Evolutionary conservation across 1,284 basidiomycete species (phyloP).

Genomic region (Malassezia vespertilionis): DNA sequence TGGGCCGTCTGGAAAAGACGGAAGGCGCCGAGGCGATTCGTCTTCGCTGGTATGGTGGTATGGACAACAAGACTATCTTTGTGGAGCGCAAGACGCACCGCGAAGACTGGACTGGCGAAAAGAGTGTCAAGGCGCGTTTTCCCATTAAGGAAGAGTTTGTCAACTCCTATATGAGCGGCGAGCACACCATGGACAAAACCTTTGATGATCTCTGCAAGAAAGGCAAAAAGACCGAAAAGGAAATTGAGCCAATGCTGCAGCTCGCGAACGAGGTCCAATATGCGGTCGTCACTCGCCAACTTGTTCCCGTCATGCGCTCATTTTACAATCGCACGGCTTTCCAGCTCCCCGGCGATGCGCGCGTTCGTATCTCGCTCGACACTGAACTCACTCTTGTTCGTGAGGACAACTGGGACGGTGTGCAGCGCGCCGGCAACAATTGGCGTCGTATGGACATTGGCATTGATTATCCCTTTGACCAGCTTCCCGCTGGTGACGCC

Average conservation of each 20-base stretch:
- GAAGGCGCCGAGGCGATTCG: slow-evolving; percentile 96
- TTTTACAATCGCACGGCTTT: slow-evolving; percentile 99
- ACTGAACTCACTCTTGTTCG: slow-evolving; percentile 87
- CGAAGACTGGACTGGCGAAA: slow-evolving; percentile 99
- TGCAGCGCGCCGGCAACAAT: slow-evolving; percentile 65
- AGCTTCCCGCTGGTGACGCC: slow-evolving; percentile 61
- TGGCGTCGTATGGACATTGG: slow-evolving; percentile 92
- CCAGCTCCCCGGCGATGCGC: slow-evolving; percentile 93
- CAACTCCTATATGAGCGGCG: slow-evolving; percentile 78
- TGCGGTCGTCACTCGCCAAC: slow-evolving; percentile 68
- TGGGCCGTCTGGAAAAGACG: slow-evolving; percentile 92
- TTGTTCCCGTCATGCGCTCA: slow-evolving; percentile 78
- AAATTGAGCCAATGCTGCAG: slow-evolving; percentile 89
- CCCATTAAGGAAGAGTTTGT: slow-evolving; percentile 90
- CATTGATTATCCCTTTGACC: slow-evolving; percentile 79
- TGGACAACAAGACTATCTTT: slow-evolving; percentile 65
- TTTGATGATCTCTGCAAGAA: slow-evolving; percentile 77
- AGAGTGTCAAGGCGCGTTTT: slow-evolving; percentile 96
- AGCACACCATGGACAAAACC: slow-evolving; percentile 86
- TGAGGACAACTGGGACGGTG: slow-evolving; percentile 93
- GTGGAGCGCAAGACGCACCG: slow-evolving; percentile 97
- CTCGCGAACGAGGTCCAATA: slow-evolving; percentile 94
- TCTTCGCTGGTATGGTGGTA: slow-evolving; percentile 94
- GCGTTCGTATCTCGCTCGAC: slow-evolving; percentile 93
- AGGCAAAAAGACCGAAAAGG: slow-evolving; percentile 86